phyloP scores from a whole-genome alignment of 441 rosid species.

The Brassica balearica region DNA sequence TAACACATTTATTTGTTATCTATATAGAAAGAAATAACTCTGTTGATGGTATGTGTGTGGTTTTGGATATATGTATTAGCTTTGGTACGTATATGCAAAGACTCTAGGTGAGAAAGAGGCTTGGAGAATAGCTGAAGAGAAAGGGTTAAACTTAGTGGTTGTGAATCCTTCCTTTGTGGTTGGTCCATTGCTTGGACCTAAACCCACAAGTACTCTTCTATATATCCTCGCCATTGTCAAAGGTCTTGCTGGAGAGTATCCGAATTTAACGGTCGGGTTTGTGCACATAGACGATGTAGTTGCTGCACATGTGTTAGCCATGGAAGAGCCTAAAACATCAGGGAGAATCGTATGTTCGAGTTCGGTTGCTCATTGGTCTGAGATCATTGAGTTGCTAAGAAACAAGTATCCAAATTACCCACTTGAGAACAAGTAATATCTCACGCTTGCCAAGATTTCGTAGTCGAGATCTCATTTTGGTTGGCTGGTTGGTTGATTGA shows the following conservation, averaged over 20 bases:
- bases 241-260: conserved; percentile 71
- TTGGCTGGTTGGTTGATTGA: not conserved
- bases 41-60: not conserved
- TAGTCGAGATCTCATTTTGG: not conserved
- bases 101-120: conserved; percentile 78
- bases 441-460: conserved; percentile 33
- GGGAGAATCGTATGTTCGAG: conserved; percentile 79
- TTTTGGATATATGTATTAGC: conserved; percentile 43
- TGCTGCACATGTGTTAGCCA: conserved; percentile 68
- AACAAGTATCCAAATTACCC: conserved; percentile 71
- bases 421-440: conserved; percentile 55
- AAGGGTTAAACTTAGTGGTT: conserved; percentile 67
- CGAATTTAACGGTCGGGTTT: conserved; percentile 67
- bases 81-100: conserved; percentile 81
- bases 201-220: conserved; percentile 75
- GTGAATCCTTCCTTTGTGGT: conserved; percentile 77
- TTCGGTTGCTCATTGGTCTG: conserved; percentile 75
- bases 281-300: conserved; percentile 84
- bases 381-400: conserved; percentile 66
- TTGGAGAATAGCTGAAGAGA: conserved; percentile 69
- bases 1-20: too few species aligned
- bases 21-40: not conserved
- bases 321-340: conserved; percentile 70
- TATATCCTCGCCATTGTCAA: conserved; percentile 54
- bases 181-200: conserved; percentile 79